A percentile compares a stretch with the other conserved stretches of the same genome.
These are phyloP conservation scores for Bidens hawaiensis DNA, from an alignment of 140 eudicot species.

Conservation along the genomic window DNA sequence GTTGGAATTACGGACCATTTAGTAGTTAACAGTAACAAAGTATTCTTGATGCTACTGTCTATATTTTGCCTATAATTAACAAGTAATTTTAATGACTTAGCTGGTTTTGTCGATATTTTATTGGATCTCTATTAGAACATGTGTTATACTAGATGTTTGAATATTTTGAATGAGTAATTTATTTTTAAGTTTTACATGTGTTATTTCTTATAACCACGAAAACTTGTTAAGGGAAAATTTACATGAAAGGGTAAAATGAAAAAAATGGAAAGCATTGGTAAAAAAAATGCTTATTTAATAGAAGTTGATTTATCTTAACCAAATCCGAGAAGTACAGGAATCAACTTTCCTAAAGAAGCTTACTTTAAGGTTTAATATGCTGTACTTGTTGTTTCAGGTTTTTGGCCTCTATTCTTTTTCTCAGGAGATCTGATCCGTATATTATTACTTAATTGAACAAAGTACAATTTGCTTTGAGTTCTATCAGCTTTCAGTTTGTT, in stretches of 20 bases:
- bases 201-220: too few relatives aligned
- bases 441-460: constrained; percentile 5
- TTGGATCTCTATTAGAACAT: background rate
- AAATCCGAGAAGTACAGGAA: background rate
- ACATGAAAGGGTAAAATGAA: background rate
- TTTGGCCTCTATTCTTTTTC: background rate
- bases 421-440: background rate
- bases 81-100: background rate
- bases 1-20: background rate
- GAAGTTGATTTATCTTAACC: background rate
- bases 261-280: background rate
- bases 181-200: too few relatives aligned
- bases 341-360: constrained; percentile 12
- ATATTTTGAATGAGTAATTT: too few relatives aligned
- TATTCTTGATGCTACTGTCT: background rate
- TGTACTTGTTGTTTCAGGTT: background rate
- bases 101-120: too few relatives aligned
- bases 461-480: constrained; percentile 1
- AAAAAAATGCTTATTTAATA: background rate
- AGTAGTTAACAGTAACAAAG: background rate
- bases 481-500: background rate
- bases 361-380: constrained; percentile 1
- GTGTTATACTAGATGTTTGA: background rate
- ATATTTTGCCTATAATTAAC: background rate
- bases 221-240: too few relatives aligned